These are phyloP conservation scores for Microbotryum saponariae DNA, from an alignment of 1,284 basidiomycete genomes.

Conservation along the genomic window DNA sequence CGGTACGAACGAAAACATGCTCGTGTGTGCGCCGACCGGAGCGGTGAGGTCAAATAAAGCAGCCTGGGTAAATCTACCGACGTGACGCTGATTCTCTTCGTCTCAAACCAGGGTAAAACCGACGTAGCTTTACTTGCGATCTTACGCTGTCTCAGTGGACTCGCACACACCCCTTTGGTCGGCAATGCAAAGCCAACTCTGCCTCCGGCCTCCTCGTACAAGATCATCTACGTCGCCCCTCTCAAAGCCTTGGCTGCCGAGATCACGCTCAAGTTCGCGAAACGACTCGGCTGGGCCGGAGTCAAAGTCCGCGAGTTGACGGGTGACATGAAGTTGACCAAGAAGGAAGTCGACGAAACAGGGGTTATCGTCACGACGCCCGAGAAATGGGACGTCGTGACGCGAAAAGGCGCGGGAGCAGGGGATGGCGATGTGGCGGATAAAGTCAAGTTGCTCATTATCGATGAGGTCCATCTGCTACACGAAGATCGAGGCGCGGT, in stretches of 20 bases:
- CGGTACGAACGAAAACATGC: slow-evolving; percentile 88
- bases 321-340: slow-evolving; percentile 97
- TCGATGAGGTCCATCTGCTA: slow-evolving; percentile 95
- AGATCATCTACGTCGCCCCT: slow-evolving; percentile 97
- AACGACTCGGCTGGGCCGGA: slow-evolving; percentile 80
- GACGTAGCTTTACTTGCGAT: slow-evolving; percentile 95
- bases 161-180: slow-evolving; percentile 51
- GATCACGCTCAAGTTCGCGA: slow-evolving; percentile 86
- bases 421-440: slow-evolving; percentile 75
- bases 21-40: slow-evolving; percentile 93
- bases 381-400: slow-evolving; percentile 99
- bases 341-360: slow-evolving; percentile 86
- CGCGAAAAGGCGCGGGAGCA: slow-evolving; percentile 91
- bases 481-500: slow-evolving; percentile 98
- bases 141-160: slow-evolving; percentile 49
- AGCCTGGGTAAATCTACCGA: neutral
- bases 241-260: slow-evolving; percentile 98
- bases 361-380: slow-evolving; percentile 99
- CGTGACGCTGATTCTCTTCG: neutral
- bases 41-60: slow-evolving; percentile 54
- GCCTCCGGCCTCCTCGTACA: slow-evolving; percentile 53
- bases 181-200: slow-evolving; percentile 35
- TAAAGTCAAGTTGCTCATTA: slow-evolving; percentile 87
- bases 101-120: slow-evolving; percentile 75
- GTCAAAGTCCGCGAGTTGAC: slow-evolving; percentile 88